These are phyloP conservation scores for Quercus ilex DNA, from an alignment of 306 rosid species.

Conservation along the genomic window DNA sequence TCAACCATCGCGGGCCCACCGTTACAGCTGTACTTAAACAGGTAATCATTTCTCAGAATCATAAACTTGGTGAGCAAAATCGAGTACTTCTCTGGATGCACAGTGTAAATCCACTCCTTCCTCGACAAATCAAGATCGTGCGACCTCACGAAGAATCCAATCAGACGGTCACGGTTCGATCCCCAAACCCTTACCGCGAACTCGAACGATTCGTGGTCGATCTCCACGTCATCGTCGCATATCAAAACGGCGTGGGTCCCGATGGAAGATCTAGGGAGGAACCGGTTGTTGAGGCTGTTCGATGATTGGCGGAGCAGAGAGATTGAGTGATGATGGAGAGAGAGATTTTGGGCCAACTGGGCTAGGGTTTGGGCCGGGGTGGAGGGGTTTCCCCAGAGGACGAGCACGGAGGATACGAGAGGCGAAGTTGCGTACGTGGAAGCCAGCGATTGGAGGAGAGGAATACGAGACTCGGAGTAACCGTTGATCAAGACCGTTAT, in stretches of 20 bases:
- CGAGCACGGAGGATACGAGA: conserved; percentile 58
- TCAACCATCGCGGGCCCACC: conserved; percentile 45
- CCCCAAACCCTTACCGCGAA: conserved; percentile 69
- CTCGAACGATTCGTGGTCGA: conserved; percentile 50
- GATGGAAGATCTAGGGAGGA: conserved; percentile 58
- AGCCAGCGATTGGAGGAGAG: conserved; percentile 69
- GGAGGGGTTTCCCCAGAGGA: conserved; percentile 89
- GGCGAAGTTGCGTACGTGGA: conserved; percentile 61
- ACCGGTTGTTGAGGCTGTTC: conserved; percentile 65
- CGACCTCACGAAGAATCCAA: conserved; percentile 77
- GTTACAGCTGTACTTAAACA: conserved; percentile 56
- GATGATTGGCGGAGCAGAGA: conserved; percentile 47
- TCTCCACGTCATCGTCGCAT: conserved; percentile 83
- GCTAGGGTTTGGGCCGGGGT: conserved; percentile 40
- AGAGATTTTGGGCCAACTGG: conserved; percentile 46
- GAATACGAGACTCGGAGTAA: conserved; percentile 69
- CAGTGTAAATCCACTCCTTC: conserved; percentile 77
- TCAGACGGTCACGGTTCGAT: conserved; percentile 37
- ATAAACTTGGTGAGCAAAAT: conserved; percentile 79
- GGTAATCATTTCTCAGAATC: conserved; percentile 44
- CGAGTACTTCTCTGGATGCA: conserved; percentile 76
- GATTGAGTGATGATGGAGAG: conserved; percentile 30
- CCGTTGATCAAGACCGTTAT: conserved; percentile 84
- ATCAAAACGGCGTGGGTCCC: conserved; percentile 60
- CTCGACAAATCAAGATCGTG: conserved; percentile 63